Evolutionary conservation across 2,329 filamentous ascomycete genomes (phyloP).

Genomic region (Magnaporthiopsis incrustans): DNA sequence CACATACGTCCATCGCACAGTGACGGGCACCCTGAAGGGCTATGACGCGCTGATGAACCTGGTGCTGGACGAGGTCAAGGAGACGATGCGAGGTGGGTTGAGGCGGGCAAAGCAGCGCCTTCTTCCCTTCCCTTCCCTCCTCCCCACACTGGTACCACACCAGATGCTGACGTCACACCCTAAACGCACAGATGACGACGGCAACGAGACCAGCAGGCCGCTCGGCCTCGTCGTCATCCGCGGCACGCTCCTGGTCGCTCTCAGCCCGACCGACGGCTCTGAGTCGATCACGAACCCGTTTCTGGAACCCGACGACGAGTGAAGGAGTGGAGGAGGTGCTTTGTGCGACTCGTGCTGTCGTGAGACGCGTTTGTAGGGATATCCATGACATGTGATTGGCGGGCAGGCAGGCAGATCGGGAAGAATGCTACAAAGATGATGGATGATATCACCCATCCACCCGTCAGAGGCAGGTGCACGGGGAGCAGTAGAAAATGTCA

Average conservation of each 20-base stretch:
- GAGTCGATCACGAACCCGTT: conserved; percentile 96
- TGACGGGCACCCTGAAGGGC: conserved; percentile 83
- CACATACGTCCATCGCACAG: conserved; percentile 52
- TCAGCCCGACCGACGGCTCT: conserved; percentile 88
- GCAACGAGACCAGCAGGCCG: conserved; percentile 72
- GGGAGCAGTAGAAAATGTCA: too few relatives aligned
- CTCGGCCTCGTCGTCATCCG: conserved; percentile 84
- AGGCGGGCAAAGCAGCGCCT: conserved; percentile 15
- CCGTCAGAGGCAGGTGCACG: too few relatives aligned
- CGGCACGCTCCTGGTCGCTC: conserved; percentile 84
- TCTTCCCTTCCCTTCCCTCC: neutral
- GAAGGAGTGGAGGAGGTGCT: neutral
- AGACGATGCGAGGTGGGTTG: conserved; percentile 69
- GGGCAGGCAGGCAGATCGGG: too few relatives aligned
- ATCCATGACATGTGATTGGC: too few relatives aligned
- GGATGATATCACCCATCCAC: too few relatives aligned
- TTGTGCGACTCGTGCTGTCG: too few relatives aligned
- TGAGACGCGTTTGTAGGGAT: too few relatives aligned
- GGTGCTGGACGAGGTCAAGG: conserved; percentile 88
- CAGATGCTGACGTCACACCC: neutral
- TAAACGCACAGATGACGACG: conserved; percentile 67
- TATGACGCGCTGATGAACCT: conserved; percentile 98
- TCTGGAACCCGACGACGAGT: conserved; percentile 56
- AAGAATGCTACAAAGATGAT: too few relatives aligned
- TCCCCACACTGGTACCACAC: neutral